Conservation (phyloP, 2,329 filamentous ascomycete species). For the Verticillium albo-atrum region DNA sequence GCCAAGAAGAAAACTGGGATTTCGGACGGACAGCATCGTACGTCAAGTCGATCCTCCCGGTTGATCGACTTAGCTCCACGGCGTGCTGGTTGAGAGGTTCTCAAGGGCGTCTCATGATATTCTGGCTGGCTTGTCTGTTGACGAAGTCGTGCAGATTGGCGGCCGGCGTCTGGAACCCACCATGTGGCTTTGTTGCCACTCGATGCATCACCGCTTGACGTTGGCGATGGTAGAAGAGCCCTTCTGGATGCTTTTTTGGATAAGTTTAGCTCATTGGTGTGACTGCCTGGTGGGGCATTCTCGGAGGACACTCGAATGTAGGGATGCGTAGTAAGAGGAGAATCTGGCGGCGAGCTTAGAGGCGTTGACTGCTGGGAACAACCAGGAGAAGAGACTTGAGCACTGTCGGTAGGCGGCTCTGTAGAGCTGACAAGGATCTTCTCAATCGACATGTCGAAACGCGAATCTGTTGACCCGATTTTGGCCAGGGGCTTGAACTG, state of each 20-base stretch:
- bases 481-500: background rate
- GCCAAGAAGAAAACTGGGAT: background rate
- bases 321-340: background rate
- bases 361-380: background rate
- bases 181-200: background rate
- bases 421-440: background rate
- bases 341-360: background rate
- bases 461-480: background rate
- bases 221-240: background rate
- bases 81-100: background rate
- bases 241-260: background rate
- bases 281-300: background rate
- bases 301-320: background rate
- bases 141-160: background rate
- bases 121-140: background rate
- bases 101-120: background rate
- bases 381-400: background rate
- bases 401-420: background rate
- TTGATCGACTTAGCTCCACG: background rate
- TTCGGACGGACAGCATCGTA: background rate
- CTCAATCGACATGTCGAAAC: background rate
- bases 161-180: background rate
- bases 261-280: background rate
- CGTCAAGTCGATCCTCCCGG: background rate
- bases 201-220: background rate